These are phyloP conservation scores for Microbotryum silenes-acaulis DNA, from an alignment of 1,284 basidiomycete species.

Conservation along the genomic window DNA sequence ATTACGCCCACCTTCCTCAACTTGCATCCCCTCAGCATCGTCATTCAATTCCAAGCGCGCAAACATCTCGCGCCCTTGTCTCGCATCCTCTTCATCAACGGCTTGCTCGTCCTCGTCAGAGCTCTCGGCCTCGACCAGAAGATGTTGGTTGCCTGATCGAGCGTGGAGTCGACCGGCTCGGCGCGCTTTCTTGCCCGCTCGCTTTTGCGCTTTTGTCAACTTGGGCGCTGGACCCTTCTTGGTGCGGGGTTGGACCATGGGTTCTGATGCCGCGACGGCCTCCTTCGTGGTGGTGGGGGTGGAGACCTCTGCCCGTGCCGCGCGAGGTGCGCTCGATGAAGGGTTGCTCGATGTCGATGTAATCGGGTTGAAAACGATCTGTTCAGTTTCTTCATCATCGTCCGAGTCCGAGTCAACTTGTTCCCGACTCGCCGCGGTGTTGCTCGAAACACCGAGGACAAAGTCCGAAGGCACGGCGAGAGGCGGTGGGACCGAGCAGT, in stretches of 20 bases:
- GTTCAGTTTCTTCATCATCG: slow-evolving; percentile 4
- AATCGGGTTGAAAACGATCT: slow-evolving; percentile 15
- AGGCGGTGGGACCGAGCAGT: no score
- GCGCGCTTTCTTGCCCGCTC: slow-evolving; percentile 16
- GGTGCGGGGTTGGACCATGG: neutral
- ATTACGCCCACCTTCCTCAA: neutral
- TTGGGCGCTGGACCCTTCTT: neutral
- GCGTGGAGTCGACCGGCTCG: slow-evolving; percentile 19
- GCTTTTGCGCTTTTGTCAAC: slow-evolving; percentile 15
- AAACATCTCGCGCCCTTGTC: slow-evolving; percentile 15
- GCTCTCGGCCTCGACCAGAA: neutral
- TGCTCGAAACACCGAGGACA: no score
- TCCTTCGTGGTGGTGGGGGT: neutral
- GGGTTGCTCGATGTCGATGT: neutral
- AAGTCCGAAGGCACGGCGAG: no score
- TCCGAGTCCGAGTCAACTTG: no score
- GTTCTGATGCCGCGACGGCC: neutral
- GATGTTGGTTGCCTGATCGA: slow-evolving; percentile 17
- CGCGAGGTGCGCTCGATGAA: neutral
- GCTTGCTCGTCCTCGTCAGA: slow-evolving; percentile 7
- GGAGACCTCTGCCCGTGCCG: neutral
- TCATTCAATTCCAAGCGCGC: slow-evolving; percentile 12
- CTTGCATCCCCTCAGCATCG: neutral
- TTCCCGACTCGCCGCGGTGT: no score
- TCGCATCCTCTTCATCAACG: neutral